phyloP scores from a whole-genome alignment of 352 stramenopile species.

The Phytophthora citrophthora region DNA sequence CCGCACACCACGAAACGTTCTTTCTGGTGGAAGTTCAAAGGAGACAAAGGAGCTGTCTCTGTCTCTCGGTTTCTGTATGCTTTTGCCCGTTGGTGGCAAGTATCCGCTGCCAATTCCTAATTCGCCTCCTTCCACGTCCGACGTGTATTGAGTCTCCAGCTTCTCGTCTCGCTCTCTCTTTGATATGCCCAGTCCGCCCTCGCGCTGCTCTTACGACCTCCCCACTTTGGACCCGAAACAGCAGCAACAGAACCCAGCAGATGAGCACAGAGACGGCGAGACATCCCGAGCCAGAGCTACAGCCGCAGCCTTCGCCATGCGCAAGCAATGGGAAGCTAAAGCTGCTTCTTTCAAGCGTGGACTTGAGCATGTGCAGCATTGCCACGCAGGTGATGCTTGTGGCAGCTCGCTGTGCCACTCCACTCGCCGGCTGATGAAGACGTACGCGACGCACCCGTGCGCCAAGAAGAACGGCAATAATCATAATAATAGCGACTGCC shows the following conservation, averaged over 20 bases:
- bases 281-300: conserved; percentile 14
- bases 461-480: conserved; percentile 25
- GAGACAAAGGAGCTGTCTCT: conserved; percentile 15
- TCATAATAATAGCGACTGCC: conserved; percentile 43
- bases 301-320: conserved; percentile 37
- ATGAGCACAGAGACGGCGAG: conserved; percentile 23
- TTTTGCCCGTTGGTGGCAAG: neutral
- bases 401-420: conserved; percentile 77
- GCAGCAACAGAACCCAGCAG: conserved; percentile 20
- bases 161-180: neutral
- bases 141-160: conserved; percentile 10
- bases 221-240: conserved; percentile 17
- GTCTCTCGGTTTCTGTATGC: conserved; percentile 15
- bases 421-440: conserved; percentile 69
- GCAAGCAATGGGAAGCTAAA: conserved; percentile 70
- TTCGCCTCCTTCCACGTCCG: conserved; percentile 26
- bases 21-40: conserved; percentile 21
- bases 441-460: conserved; percentile 70
- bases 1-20: conserved; percentile 18
- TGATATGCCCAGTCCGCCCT: conserved; percentile 32
- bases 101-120: conserved; percentile 23
- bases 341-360: conserved; percentile 69
- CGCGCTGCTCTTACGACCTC: conserved; percentile 17
- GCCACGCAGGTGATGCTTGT: conserved; percentile 56
- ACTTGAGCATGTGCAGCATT: conserved; percentile 69